A percentile compares a stretch with the other conserved stretches of the same genome.
Evolutionary conservation across 257 asterid genomes (phyloP).

Genomic region (Nicotiana attenuata): DNA sequence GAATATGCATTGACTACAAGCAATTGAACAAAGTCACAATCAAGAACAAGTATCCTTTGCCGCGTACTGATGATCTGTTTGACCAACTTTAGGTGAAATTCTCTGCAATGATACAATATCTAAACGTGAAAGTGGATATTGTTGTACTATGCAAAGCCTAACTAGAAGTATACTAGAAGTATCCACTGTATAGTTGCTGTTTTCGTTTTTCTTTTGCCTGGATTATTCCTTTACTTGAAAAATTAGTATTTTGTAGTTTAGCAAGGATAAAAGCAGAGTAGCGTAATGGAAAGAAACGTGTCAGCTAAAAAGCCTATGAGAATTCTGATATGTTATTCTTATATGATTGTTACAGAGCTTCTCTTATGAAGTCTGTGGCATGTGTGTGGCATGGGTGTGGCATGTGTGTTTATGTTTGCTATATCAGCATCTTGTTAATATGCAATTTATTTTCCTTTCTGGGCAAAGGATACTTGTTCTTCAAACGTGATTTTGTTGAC

Average conservation of each 20-base stretch:
- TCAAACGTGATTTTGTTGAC: too few relatives aligned
- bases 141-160: too few relatives aligned
- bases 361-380: background rate
- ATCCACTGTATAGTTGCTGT: background rate
- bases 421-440: conserved; percentile 1
- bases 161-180: too few relatives aligned
- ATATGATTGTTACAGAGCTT: background rate
- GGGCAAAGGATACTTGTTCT: too few relatives aligned
- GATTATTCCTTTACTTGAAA: background rate
- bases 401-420: background rate
- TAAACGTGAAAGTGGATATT: too few relatives aligned
- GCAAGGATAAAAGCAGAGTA: background rate
- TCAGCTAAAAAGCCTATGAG: background rate
- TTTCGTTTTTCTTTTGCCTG: background rate
- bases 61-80: too few relatives aligned
- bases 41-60: too few relatives aligned
- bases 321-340: background rate
- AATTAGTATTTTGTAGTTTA: background rate
- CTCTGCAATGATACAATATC: too few relatives aligned
- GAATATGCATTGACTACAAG: too few relatives aligned
- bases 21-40: too few relatives aligned
- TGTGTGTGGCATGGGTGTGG: too few relatives aligned
- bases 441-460: conserved; percentile 6
- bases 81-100: too few relatives aligned
- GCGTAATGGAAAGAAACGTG: background rate